These are phyloP conservation scores for Solanum virginianum DNA, from an alignment of 257 asterid species.

Conservation along the genomic window DNA sequence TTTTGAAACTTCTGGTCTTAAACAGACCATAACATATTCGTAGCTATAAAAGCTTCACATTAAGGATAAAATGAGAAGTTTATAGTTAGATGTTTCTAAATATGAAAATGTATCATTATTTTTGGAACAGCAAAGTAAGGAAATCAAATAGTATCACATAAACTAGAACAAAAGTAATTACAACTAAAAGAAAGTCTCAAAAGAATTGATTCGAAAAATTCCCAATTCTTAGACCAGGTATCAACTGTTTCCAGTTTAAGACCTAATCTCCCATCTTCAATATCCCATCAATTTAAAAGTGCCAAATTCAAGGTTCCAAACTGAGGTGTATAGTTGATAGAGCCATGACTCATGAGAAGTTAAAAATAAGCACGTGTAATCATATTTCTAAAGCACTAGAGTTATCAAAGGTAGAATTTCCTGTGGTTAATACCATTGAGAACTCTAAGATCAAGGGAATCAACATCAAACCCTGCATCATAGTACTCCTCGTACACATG, in stretches of 20 bases:
- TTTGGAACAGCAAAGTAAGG: background rate
- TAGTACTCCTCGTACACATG: slow-evolving; percentile 50
- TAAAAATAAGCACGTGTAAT: background rate
- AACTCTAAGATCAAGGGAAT: slow-evolving; percentile 61
- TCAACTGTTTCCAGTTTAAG: background rate
- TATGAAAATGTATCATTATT: background rate
- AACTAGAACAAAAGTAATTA: background rate
- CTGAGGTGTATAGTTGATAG: background rate
- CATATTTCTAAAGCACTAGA: background rate
- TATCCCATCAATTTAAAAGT: background rate
- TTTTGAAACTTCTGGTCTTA: background rate
- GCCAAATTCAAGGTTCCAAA: background rate
- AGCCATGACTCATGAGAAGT: background rate
- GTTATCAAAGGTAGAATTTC: background rate
- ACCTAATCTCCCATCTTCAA: background rate
- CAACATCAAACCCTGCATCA: slow-evolving; percentile 73
- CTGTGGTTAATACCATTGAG: slow-evolving; percentile 38
- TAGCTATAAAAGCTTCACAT: background rate
- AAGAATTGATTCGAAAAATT: background rate
- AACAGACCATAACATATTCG: background rate
- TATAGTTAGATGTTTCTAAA: background rate
- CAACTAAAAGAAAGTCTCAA: background rate
- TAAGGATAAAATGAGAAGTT: background rate
- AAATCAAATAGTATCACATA: background rate
- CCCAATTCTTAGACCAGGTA: background rate